phyloP scores from a whole-genome alignment of 345 rosid species.

The Luvunga scandens region DNA sequence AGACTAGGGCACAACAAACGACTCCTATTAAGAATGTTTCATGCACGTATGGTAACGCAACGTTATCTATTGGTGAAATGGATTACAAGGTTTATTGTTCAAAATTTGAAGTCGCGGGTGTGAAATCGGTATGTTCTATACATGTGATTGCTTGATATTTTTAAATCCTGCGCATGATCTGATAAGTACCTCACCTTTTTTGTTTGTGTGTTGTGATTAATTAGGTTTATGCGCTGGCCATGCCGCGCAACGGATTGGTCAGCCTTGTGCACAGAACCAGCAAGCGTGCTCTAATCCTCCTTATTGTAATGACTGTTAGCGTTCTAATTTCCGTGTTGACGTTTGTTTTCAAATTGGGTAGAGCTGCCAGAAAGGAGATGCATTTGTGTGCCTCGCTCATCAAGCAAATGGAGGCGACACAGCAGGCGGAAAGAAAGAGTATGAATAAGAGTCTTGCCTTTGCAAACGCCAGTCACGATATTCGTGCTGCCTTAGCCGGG shows the following conservation, averaged over 20 bases:
- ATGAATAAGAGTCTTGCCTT: conserved; percentile 72
- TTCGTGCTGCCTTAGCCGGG: conserved; percentile 61
- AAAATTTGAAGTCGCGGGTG: conserved; percentile 24
- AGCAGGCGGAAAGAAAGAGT: conserved; percentile 71
- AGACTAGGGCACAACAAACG: not conserved
- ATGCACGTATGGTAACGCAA: conserved; percentile 17
- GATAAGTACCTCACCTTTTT: not conserved
- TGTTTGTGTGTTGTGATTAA: not conserved
- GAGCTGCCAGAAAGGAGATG: conserved; percentile 47
- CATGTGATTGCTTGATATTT: not conserved
- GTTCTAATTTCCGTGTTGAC: conserved; percentile 22
- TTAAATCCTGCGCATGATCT: not conserved
- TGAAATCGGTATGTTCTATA: conserved; percentile 31
- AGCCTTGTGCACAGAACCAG: conserved; percentile 19
- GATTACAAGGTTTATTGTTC: conserved; percentile 33
- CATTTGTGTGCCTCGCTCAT: conserved; percentile 46
- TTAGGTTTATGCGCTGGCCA: conserved; percentile 56
- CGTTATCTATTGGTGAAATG: conserved; percentile 5
- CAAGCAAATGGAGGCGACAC: conserved; percentile 77
- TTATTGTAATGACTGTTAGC: conserved; percentile 22
- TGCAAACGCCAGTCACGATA: conserved; percentile 78
- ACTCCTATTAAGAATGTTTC: not conserved
- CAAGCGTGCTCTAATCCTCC: conserved; percentile 25
- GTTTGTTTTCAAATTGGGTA: conserved; percentile 35
- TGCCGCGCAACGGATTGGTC: conserved; percentile 31